Conservation (phyloP, 257 asterid genomes). For the Thymus mandschuricus region DNA sequence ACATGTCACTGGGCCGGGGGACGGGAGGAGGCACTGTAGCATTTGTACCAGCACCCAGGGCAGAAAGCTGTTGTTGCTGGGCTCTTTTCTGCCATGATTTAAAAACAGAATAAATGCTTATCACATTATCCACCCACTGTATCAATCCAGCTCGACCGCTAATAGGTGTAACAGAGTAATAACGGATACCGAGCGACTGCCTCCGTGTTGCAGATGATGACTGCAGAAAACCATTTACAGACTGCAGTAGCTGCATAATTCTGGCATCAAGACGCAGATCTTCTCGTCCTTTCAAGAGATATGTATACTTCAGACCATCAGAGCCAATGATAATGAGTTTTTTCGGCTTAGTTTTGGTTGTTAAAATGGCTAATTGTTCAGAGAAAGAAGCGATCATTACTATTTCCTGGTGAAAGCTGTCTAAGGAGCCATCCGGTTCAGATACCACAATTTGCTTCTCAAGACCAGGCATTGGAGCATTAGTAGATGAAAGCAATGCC, state of each 20-base stretch:
- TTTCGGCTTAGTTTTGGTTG: constrained; percentile 98
- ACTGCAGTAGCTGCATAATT: constrained; percentile 97
- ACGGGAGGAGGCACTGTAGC: constrained; percentile 72
- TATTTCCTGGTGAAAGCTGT: constrained; percentile 57
- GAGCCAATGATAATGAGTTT: constrained; percentile 84
- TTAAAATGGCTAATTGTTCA: constrained; percentile 68
- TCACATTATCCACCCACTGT: constrained; percentile 96
- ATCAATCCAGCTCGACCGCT: constrained; percentile 99
- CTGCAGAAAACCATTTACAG: constrained; percentile 83
- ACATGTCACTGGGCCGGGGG: constrained; percentile 99
- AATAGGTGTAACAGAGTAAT: constrained; percentile 95
- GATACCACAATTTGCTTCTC: constrained; percentile 76
- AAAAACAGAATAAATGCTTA: constrained; percentile 87
- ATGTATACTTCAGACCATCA: constrained; percentile 86
- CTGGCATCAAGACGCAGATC: constrained; percentile 99
- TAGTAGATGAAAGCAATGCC: constrained; percentile 72
- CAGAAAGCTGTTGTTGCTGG: constrained; percentile 76
- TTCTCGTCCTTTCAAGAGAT: constrained; percentile 99
- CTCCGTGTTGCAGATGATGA: constrained; percentile 73
- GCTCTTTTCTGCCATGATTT: constrained; percentile 94
- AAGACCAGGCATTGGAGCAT: constrained; percentile 99
- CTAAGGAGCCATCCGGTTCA: constrained; percentile 54
- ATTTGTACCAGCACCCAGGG: constrained; percentile 59
- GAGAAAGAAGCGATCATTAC: constrained; percentile 85
- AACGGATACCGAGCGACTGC: constrained; percentile 79